Evolutionary conservation across 73 alveolate species (phyloP).

Genomic region (Paramecium pentaurelia): DNA sequence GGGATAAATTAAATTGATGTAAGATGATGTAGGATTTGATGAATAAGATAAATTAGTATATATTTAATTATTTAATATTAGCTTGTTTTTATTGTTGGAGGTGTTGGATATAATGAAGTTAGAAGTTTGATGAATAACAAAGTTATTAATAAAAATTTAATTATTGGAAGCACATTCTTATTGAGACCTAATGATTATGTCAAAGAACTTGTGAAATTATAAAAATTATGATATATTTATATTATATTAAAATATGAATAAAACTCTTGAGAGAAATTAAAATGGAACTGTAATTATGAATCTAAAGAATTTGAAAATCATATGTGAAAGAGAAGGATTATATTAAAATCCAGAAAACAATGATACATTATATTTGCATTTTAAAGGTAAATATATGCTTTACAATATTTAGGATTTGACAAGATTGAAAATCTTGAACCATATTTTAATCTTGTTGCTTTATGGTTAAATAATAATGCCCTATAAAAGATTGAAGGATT

Average conservation of each 20-base stretch:
- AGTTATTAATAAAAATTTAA: neutral
- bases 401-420: constrained; percentile 24
- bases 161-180: neutral
- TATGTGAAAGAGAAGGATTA: constrained; percentile 52
- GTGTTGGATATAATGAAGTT: constrained; percentile 20
- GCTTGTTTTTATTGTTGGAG: constrained; percentile 8
- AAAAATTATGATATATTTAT: neutral
- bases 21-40: neutral
- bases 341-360: constrained; percentile 80
- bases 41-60: constrained; percentile 15
- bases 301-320: constrained; percentile 27
- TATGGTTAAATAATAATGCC: constrained; percentile 88
- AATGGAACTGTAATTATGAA: constrained; percentile 55
- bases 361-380: constrained; percentile 93
- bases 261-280: constrained; percentile 38
- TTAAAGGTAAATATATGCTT: constrained; percentile 58
- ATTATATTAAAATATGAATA: neutral
- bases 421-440: constrained; percentile 89
- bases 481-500: constrained; percentile 88
- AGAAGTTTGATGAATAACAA: neutral
- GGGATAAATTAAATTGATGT: neutral
- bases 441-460: constrained; percentile 79
- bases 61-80: neutral
- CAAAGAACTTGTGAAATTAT: neutral
- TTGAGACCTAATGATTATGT: neutral